Percentiles rank a stretch among this genome's conserved stretches.
Evolutionary conservation across 257 asterid species (phyloP).

Genomic region (Solanum tarapatanum): DNA sequence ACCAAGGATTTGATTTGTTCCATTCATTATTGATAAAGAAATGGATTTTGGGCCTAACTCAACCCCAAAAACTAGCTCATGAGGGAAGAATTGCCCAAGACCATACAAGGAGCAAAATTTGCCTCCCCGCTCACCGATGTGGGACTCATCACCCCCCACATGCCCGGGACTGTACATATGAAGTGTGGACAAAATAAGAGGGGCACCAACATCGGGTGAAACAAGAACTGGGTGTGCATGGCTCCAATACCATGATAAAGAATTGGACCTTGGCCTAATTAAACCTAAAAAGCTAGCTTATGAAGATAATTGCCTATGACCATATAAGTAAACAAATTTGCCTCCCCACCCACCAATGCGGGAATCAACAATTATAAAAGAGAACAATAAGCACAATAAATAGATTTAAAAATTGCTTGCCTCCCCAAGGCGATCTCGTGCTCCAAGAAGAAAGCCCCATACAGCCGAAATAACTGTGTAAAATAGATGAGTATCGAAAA

Average conservation of each 20-base stretch:
- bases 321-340: neutral
- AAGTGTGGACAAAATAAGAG: neutral
- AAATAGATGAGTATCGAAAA: conserved; percentile 77
- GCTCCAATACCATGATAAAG: neutral
- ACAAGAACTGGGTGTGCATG: neutral
- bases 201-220: neutral
- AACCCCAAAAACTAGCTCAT: neutral
- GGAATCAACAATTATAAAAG: neutral
- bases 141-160: neutral
- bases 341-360: neutral
- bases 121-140: neutral
- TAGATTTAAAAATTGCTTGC: conserved; percentile 17
- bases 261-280: neutral
- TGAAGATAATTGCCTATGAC: neutral
- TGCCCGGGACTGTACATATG: neutral
- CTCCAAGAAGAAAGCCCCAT: conserved; percentile 89
- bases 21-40: neutral
- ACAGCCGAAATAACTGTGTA: conserved; percentile 85
- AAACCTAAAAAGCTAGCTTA: neutral
- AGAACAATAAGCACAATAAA: neutral
- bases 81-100: neutral
- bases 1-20: neutral
- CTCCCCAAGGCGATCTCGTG: conserved; percentile 98
- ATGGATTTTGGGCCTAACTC: neutral
- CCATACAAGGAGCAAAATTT: neutral